A percentile compares a stretch with the other conserved stretches of the same genome.
These are phyloP conservation scores for Psilocybe sp. DNA, from an alignment of 768 basidiomycete genomes.

Conservation along the genomic window DNA sequence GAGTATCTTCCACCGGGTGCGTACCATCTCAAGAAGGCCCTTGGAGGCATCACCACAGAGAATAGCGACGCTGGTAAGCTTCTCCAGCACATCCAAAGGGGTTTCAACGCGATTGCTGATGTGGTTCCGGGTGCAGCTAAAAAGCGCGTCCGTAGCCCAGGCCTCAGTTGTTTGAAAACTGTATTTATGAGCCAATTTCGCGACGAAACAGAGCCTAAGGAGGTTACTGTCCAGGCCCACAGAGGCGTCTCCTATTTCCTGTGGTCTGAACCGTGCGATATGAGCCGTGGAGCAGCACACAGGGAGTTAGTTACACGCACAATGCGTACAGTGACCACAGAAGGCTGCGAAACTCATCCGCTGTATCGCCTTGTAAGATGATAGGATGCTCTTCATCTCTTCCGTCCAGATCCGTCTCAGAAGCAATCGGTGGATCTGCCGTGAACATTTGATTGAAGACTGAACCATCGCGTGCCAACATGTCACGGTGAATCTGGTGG, in stretches of 20 bases:
- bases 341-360: constrained; percentile 47
- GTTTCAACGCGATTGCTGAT: constrained; percentile 5
- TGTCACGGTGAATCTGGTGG: constrained; percentile 20
- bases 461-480: constrained; percentile 21
- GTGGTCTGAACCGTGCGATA: constrained; percentile 5
- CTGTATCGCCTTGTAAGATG: constrained; percentile 44
- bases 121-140: constrained; percentile 9
- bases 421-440: constrained; percentile 22
- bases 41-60: constrained; percentile 41
- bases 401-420: constrained; percentile 32
- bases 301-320: constrained; percentile 29
- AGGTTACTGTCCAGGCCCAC: constrained; percentile 29
- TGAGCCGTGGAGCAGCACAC: constrained; percentile 6
- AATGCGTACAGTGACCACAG: constrained; percentile 52
- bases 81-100: constrained; percentile 35
- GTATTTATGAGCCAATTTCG: constrained; percentile 56
- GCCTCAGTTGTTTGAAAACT: constrained; percentile 47
- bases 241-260: constrained; percentile 7
- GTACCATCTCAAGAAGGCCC: constrained; percentile 36
- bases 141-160: constrained; percentile 43
- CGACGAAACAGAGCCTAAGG: constrained; percentile 41
- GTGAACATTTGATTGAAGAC: constrained; percentile 48
- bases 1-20: constrained; percentile 45
- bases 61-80: constrained; percentile 50
- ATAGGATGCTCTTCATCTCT: constrained; percentile 50